These are phyloP conservation scores for Pythium chondricola DNA, from an alignment of 352 stramenopile genomes.

Conservation along the genomic window DNA sequence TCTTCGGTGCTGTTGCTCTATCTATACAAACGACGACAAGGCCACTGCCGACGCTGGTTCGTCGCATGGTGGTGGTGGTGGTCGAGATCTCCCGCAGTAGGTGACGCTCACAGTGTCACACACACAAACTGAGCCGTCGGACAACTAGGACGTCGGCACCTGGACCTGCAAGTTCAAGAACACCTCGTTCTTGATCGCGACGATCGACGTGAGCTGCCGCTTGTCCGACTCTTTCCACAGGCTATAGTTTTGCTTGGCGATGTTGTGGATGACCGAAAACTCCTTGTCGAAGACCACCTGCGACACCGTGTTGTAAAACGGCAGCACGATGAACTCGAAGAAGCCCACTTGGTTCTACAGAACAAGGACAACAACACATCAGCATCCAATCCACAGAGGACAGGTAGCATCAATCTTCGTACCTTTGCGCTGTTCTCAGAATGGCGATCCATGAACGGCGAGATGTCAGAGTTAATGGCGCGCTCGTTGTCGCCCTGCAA, in stretches of 20 bases:
- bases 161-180: conserved; percentile 69
- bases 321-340: conserved; percentile 82
- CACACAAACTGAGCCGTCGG: too few species aligned
- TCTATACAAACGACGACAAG: too few species aligned
- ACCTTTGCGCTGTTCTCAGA: conserved; percentile 85
- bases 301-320: conserved; percentile 74
- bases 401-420: conserved; percentile 1
- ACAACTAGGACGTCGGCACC: conserved; percentile 20
- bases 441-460: conserved; percentile 89
- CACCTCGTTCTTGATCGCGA: conserved; percentile 72
- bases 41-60: too few species aligned
- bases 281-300: conserved; percentile 73
- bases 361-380: conserved; percentile 7
- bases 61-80: too few species aligned
- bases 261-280: conserved; percentile 64
- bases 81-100: too few species aligned
- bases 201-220: conserved; percentile 76
- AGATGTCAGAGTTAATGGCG: conserved; percentile 80
- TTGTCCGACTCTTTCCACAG: conserved; percentile 79
- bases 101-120: too few species aligned
- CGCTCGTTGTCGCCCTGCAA: conserved; percentile 93
- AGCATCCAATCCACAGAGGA: conserved; percentile 8
- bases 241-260: conserved; percentile 80
- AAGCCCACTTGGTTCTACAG: conserved; percentile 79
- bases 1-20: too few species aligned